Percentiles rank a stretch among this genome's conserved stretches.
Conservation (phyloP, 2,329 filamentous ascomycete genomes). For the Colletotrichum musae region DNA sequence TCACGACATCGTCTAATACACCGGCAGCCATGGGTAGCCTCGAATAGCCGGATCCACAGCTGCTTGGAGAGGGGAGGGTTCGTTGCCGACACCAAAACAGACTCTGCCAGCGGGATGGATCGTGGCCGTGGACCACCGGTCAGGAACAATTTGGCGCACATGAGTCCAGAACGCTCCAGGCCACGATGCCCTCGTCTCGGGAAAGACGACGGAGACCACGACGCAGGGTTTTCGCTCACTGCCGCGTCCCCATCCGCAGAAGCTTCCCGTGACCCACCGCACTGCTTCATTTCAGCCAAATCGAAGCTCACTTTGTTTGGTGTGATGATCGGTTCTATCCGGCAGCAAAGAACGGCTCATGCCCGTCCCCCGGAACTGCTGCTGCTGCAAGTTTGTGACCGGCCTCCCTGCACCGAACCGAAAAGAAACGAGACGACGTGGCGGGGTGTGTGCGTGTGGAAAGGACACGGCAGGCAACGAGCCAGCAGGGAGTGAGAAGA, state of each 20-base stretch:
- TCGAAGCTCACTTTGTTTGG: neutral
- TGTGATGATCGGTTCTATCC: neutral
- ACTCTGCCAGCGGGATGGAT: neutral
- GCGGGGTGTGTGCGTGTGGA: slow-evolving; percentile 10
- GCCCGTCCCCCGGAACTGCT: neutral
- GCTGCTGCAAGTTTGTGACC: neutral
- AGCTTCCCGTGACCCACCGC: slow-evolving; percentile 25
- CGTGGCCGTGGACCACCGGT: slow-evolving; percentile 13
- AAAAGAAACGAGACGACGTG: slow-evolving; percentile 32
- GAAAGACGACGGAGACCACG: neutral
- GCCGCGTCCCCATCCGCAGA: slow-evolving; percentile 26
- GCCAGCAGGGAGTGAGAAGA: neutral
- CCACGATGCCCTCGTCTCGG: slow-evolving; percentile 23
- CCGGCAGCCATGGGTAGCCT: slow-evolving; percentile 15
- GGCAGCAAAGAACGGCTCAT: slow-evolving; percentile 4
- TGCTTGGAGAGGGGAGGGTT: neutral
- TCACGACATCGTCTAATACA: neutral
- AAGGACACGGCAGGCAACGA: slow-evolving; percentile 8
- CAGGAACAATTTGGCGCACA: neutral
- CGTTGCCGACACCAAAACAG: too few relatives aligned
- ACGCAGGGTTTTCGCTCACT: neutral
- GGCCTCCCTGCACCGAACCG: slow-evolving; percentile 27
- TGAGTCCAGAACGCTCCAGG: slow-evolving; percentile 19
- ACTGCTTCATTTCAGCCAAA: slow-evolving; percentile 15
- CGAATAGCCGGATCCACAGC: slow-evolving; percentile 14